Conservation (phyloP, 2,329 filamentous ascomycete species). For the Cryphonectria naterciae region DNA sequence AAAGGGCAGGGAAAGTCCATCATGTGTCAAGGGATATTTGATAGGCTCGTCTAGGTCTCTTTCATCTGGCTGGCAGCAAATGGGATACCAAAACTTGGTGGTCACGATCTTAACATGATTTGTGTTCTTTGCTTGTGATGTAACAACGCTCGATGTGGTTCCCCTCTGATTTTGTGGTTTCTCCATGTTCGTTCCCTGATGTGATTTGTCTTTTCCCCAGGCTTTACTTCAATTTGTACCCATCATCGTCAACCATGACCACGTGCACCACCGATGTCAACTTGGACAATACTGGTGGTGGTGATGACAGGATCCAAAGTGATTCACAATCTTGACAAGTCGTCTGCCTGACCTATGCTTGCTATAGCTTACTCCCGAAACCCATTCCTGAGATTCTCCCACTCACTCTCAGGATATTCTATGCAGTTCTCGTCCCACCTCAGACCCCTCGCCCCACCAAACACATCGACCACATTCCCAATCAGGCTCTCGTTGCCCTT, state of each 20-base stretch:
- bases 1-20: slow-evolving; percentile 6
- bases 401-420: slow-evolving; percentile 67
- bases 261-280: not conserved
- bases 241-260: too few species aligned
- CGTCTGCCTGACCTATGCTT: slow-evolving; percentile 33
- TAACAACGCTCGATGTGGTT: not conserved
- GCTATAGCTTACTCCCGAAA: slow-evolving; percentile 47
- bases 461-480: slow-evolving; percentile 59
- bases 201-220: not conserved
- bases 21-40: slow-evolving; percentile 17
- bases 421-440: slow-evolving; percentile 62
- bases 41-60: slow-evolving; percentile 23
- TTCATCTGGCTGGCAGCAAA: slow-evolving; percentile 23
- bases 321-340: not conserved
- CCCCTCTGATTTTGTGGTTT: too few species aligned
- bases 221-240: not conserved
- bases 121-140: not conserved
- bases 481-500: slow-evolving; percentile 69
- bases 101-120: slow-evolving; percentile 21
- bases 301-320: slow-evolving; percentile 17
- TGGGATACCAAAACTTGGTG: slow-evolving; percentile 22
- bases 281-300: not conserved
- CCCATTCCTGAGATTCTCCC: slow-evolving; percentile 68
- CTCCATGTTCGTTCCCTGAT: too few species aligned
- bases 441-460: slow-evolving; percentile 59